Evolutionary conservation across 257 asterid genomes (phyloP).

Genomic region (Striga asiatica): DNA sequence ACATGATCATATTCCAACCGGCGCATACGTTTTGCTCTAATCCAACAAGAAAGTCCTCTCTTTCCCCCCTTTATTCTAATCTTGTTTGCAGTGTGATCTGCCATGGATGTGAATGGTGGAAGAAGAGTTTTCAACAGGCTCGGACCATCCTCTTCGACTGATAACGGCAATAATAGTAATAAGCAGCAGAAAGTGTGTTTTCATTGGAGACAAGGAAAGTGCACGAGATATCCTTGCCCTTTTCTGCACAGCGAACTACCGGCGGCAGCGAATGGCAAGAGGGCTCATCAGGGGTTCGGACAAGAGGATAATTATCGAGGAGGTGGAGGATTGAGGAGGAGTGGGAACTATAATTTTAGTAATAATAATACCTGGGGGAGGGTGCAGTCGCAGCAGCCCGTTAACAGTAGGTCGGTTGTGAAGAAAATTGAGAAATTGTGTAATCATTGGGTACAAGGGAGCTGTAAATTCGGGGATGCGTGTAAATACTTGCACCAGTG

Average conservation of each 20-base stretch:
- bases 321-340: constrained; percentile 55
- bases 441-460: constrained; percentile 59
- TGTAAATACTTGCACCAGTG: constrained; percentile 88
- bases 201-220: constrained; percentile 83
- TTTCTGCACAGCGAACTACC: constrained; percentile 65
- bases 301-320: constrained; percentile 44
- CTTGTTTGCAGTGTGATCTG: background rate
- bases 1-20: constrained; percentile 20
- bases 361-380: constrained; percentile 51
- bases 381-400: constrained; percentile 37
- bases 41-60: background rate
- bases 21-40: background rate
- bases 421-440: constrained; percentile 61
- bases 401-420: constrained; percentile 24
- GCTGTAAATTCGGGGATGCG: constrained; percentile 57
- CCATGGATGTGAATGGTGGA: constrained; percentile 74
- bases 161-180: constrained; percentile 22
- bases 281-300: constrained; percentile 60
- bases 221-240: constrained; percentile 64
- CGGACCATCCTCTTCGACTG: constrained; percentile 48
- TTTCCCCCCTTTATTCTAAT: background rate
- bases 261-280: constrained; percentile 41
- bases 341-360: constrained; percentile 45
- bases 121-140: constrained; percentile 54
- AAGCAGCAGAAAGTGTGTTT: constrained; percentile 58